Evolutionary conservation across 148 eudicot genomes (phyloP), one percentile per base, ranked within the genome.

Genomic region (Limonium bicolor): DNA sequence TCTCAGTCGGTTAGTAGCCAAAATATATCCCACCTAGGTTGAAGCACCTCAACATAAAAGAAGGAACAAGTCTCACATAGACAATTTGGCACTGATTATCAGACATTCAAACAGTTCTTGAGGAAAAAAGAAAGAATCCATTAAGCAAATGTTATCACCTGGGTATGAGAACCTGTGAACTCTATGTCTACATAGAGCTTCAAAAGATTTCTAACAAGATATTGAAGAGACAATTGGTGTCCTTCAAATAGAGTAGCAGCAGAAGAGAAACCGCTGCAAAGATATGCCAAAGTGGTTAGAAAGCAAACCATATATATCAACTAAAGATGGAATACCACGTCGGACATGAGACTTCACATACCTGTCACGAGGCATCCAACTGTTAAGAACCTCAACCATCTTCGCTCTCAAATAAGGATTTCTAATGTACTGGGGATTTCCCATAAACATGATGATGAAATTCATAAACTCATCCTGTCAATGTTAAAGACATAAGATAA

Each of bases 171-270:
- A 49, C 99, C 94, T 19, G 99, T 90, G 60, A 85, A 90, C 72
- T 90, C 95, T 55, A 90, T 90, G 72, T 90, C 99, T 36, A 90
- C 95, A 63, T 90, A 90, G 20, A 85, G 76, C 72, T 90, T 90
- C 63, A 90, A 58, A 41, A 90, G 95, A 73, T 90, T 90, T 55
- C 54, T 73, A 37, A 90, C 95, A 53, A 90, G 99, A 78, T 76
- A 73, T 33, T 81, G 68, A 5, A 85, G 67, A 55, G 95, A 85
- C 41, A 85, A 43, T 56, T 78, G 82, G 46, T 90, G 88, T 36
- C 95, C 95, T 74, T 90, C 95, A 73, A 90, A 84, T 52, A 90
- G 65, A 64, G 72, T 59, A 66, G 83, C 55, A 21, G 99, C 73
- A 27, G 65, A 66, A 53, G 92, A 59, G 51, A 88, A 81, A 38